Evolutionary conservation across 495 filamentous ascomycete species (phyloP).

Genomic region (Lichina pygmaea): DNA sequence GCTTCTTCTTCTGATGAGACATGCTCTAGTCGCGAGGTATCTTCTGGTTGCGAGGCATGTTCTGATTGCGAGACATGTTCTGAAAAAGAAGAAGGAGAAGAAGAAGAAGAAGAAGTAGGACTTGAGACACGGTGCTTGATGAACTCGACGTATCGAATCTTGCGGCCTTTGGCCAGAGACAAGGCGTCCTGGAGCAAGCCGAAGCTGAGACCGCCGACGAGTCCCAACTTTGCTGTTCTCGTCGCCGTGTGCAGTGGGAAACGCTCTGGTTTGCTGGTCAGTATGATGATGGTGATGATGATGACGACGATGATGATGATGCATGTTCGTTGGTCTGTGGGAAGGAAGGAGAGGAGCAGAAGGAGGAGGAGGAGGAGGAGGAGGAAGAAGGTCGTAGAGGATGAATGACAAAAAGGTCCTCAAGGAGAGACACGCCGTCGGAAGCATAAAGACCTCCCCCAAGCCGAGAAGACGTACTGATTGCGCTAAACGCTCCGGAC

Average conservation of each 20-base stretch:
- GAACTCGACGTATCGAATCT: slow-evolving; percentile 45
- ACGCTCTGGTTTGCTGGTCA: slow-evolving; percentile 25
- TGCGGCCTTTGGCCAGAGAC: slow-evolving; percentile 33
- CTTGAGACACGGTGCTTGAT: neutral
- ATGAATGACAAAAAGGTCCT: no score
- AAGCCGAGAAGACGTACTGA: slow-evolving; percentile 32
- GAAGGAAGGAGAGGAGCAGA: neutral
- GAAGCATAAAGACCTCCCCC: no score
- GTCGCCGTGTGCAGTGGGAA: slow-evolving; percentile 63
- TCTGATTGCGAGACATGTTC: no score
- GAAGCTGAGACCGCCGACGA: slow-evolving; percentile 52
- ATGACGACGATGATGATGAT: neutral
- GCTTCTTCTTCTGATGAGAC: no score
- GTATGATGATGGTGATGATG: neutral
- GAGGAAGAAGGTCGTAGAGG: neutral
- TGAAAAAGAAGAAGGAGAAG: no score
- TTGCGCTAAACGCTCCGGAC: slow-evolving; percentile 63
- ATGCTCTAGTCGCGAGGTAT: no score
- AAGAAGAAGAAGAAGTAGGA: no score
- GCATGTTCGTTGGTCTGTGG: neutral
- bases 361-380: neutral
- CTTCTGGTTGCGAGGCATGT: no score
- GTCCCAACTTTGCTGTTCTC: slow-evolving; percentile 53
- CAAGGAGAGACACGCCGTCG: no score
- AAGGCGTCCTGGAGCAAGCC: slow-evolving; percentile 57